Conservation (phyloP, 495 filamentous ascomycete genomes). For the Jackrogersella multiformis region DNA sequence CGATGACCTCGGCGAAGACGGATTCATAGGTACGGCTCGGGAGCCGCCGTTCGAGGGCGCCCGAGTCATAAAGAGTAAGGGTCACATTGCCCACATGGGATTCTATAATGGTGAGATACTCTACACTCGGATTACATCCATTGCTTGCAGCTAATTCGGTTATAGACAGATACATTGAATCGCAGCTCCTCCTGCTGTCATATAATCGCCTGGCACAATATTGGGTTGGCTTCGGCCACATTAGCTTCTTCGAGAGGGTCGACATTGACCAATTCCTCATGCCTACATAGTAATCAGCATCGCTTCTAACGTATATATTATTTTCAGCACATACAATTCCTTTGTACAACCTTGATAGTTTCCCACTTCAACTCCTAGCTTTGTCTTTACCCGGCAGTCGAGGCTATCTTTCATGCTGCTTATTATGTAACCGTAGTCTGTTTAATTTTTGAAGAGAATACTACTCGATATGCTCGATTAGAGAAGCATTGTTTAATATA, state of each 20-base stretch:
- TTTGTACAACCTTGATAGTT: neutral
- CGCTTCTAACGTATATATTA: slow-evolving; percentile 21
- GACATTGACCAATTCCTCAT: slow-evolving; percentile 70
- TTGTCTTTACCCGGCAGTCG: neutral
- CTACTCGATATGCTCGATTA: neutral
- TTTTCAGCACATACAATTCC: slow-evolving; percentile 9
- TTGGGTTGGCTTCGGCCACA: slow-evolving; percentile 81
- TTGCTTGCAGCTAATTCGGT: slow-evolving; percentile 7
- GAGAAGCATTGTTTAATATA: no score
- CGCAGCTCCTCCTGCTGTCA: slow-evolving; percentile 82
- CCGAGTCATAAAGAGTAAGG: slow-evolving; percentile 76
- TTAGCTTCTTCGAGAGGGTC: slow-evolving; percentile 82
- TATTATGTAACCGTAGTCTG: neutral
- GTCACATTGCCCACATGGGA: slow-evolving; percentile 76
- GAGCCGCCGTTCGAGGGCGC: slow-evolving; percentile 77
- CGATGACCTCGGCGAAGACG: slow-evolving; percentile 74
- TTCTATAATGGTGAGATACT: slow-evolving; percentile 72
- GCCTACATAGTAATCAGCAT: slow-evolving; percentile 22
- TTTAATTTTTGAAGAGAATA: neutral
- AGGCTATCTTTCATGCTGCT: no score
- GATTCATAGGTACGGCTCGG: slow-evolving; percentile 63
- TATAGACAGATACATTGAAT: slow-evolving; percentile 74
- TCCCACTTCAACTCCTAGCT: neutral
- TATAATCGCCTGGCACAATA: slow-evolving; percentile 80
- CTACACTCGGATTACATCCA: neutral